Evolutionary conservation across 306 rosid genomes (phyloP).

Genomic region (Castanea crenata): DNA sequence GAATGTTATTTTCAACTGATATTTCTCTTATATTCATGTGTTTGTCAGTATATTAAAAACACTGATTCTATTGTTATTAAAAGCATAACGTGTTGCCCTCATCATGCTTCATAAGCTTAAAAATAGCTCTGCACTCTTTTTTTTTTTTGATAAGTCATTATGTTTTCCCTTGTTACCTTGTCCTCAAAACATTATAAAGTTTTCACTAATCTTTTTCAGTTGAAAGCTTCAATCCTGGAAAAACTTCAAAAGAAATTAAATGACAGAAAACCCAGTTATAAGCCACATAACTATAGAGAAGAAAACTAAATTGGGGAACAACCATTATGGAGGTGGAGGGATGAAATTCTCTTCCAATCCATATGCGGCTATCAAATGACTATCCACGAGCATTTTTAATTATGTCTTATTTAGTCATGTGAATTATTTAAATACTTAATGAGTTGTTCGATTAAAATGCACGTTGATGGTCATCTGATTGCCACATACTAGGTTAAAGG

Average conservation of each 20-base stretch:
- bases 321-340: neutral
- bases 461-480: too few species aligned
- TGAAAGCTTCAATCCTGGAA: slow-evolving; percentile 12
- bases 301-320: slow-evolving; percentile 15
- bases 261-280: slow-evolving; percentile 13
- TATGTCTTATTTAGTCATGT: too few species aligned
- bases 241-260: slow-evolving; percentile 8
- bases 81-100: neutral
- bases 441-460: too few species aligned
- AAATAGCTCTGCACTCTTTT: neutral
- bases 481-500: too few species aligned
- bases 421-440: too few species aligned
- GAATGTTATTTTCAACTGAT: neutral
- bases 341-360: too few species aligned
- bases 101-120: neutral
- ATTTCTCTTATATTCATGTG: too few species aligned
- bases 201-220: neutral
- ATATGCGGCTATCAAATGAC: too few species aligned
- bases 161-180: neutral
- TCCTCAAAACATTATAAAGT: neutral
- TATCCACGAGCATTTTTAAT: too few species aligned
- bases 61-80: neutral
- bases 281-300: slow-evolving; percentile 12
- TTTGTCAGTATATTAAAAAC: too few species aligned
- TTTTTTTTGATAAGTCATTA: neutral